These are phyloP conservation scores for Sporothrix globosa DNA, from an alignment of 2,329 filamentous ascomycete species.

Conservation along the genomic window DNA sequence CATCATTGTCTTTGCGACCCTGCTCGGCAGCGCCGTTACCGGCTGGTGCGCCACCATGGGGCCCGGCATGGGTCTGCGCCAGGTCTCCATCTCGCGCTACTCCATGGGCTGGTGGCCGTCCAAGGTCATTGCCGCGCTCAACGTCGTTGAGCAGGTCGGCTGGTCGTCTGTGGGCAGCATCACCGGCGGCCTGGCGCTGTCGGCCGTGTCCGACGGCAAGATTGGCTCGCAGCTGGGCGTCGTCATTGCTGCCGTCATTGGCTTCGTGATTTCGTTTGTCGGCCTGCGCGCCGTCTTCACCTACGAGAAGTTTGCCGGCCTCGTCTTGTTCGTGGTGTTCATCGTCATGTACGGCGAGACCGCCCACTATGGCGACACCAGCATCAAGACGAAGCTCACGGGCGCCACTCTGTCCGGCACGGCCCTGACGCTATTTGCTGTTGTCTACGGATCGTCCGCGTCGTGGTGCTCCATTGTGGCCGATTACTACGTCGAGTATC, in stretches of 20 bases:
- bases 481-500: conserved; percentile 54
- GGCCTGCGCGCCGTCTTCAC: conserved; percentile 54
- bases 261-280: conserved; percentile 56
- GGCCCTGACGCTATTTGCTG: conserved; percentile 49
- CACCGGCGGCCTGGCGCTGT: conserved; percentile 54
- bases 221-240: conserved; percentile 57
- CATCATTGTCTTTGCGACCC: conserved; percentile 52
- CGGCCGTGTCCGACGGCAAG: conserved; percentile 50
- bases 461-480: conserved; percentile 53
- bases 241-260: conserved; percentile 54
- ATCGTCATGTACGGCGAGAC: conserved; percentile 54
- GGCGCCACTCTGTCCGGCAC: conserved; percentile 47
- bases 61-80: conserved; percentile 54
- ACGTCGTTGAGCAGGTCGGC: conserved; percentile 54
- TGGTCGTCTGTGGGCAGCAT: conserved; percentile 57
- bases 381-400: conserved; percentile 42
- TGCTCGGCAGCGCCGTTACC: conserved; percentile 50
- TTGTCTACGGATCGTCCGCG: conserved; percentile 54
- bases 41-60: conserved; percentile 57
- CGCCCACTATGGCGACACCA: conserved; percentile 48
- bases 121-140: conserved; percentile 55
- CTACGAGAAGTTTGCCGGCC: conserved; percentile 57
- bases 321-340: conserved; percentile 53
- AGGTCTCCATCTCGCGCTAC: conserved; percentile 55
- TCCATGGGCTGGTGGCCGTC: conserved; percentile 56